Percentiles rank a stretch among this genome's conserved stretches.
phyloP scores from a whole-genome alignment of 73 alveolate genomes.

The Paramecium primaurelia region DNA sequence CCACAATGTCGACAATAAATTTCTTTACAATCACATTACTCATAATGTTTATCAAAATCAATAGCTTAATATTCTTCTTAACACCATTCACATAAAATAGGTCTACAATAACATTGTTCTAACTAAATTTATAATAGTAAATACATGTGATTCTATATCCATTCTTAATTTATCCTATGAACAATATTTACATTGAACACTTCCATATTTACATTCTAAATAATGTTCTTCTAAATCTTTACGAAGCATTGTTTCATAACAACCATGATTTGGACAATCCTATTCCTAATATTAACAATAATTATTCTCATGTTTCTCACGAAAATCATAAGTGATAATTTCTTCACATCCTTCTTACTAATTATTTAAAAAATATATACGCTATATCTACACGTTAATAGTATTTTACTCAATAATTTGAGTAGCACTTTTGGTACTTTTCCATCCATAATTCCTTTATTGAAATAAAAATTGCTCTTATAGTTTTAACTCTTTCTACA shows the following conservation, averaged over 20 bases:
- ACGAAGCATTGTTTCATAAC: background rate
- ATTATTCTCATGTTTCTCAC: background rate
- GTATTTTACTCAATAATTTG: background rate
- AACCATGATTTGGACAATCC: background rate
- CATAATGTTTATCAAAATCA: background rate
- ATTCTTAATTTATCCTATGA: background rate
- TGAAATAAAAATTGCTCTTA: background rate
- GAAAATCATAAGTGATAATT: constrained; percentile 29
- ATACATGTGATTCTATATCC: background rate
- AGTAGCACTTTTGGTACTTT: constrained; percentile 19
- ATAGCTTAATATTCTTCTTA: background rate
- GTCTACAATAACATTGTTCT: background rate
- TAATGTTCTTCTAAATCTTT: background rate
- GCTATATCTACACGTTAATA: background rate
- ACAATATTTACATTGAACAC: background rate
- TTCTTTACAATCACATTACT: background rate
- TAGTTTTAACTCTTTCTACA: background rate
- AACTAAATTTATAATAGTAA: background rate
- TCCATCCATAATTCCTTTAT: background rate
- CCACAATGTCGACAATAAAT: background rate
- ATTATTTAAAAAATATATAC: background rate
- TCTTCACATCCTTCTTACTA: constrained; percentile 30
- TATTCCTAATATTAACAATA: background rate
- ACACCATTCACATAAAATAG: constrained; percentile 20
- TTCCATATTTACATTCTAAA: background rate